Evolutionary conservation across 139 green algal genomes (phyloP).

Genomic region (Deuterostichococcus epilithicus): DNA sequence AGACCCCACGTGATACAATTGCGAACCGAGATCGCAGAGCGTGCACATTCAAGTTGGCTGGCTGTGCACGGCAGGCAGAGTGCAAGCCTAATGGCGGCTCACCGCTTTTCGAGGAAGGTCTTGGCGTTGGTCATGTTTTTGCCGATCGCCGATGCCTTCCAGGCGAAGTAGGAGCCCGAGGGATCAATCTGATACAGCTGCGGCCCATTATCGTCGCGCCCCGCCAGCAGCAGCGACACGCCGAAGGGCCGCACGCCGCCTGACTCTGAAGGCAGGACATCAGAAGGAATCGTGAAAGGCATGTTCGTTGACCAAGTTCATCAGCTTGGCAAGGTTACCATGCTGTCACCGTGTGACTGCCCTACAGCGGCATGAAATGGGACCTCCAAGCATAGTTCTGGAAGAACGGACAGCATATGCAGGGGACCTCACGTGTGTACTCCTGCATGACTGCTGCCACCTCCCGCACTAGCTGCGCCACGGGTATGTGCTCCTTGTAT

Average conservation of each 20-base stretch:
- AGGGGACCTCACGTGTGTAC: slow-evolving; percentile 85
- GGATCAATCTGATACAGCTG: slow-evolving; percentile 99
- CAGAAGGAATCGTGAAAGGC: not conserved
- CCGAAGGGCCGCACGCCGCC: slow-evolving; percentile 97
- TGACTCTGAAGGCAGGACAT: slow-evolving; percentile 56
- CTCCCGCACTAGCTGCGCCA: slow-evolving; percentile 95
- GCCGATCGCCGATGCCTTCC: slow-evolving; percentile 95
- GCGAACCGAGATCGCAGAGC: too few species aligned
- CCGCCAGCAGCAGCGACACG: slow-evolving; percentile 94
- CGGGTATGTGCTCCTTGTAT: slow-evolving; percentile 96
- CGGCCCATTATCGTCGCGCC: slow-evolving; percentile 90
- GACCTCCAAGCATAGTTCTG: too few species aligned
- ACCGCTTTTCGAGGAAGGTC: slow-evolving; percentile 81
- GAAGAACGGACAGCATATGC: not conserved
- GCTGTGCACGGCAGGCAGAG: too few species aligned
- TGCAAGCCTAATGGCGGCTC: too few species aligned
- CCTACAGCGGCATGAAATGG: too few species aligned
- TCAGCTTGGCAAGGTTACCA: not conserved
- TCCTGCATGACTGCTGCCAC: slow-evolving; percentile 99
- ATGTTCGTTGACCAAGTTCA: not conserved
- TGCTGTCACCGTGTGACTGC: not conserved
- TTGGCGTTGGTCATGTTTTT: slow-evolving; percentile 98
- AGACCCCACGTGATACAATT: too few species aligned
- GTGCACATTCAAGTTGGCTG: too few species aligned
- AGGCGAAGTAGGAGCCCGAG: slow-evolving; percentile 97